Evolutionary conservation across 2,329 filamentous ascomycete species (phyloP).

Genomic region (Fusarium coffeatum): DNA sequence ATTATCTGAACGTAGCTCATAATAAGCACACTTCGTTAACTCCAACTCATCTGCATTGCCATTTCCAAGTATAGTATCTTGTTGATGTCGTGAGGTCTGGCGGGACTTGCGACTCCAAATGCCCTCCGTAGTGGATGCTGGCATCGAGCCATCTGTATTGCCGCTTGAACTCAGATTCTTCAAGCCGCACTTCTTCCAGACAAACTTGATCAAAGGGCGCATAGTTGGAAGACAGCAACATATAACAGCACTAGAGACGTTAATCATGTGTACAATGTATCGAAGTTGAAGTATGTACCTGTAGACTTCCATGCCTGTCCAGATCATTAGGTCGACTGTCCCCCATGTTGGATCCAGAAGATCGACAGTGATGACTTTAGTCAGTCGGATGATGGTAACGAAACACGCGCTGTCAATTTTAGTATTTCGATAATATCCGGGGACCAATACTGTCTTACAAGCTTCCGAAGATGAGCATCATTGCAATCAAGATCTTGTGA

Average conservation of each 20-base stretch:
- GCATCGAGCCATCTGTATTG: neutral
- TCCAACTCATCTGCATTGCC: neutral
- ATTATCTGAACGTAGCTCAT: neutral
- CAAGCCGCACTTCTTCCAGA: neutral
- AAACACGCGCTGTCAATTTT: neutral
- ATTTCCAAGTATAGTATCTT: neutral
- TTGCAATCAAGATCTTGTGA: slow-evolving; percentile 11
- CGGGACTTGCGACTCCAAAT: neutral
- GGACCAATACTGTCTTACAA: neutral
- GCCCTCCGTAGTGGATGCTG: neutral
- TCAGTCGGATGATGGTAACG: slow-evolving; percentile 8
- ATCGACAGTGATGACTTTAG: slow-evolving; percentile 3
- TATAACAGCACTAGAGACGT: neutral
- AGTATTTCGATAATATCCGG: neutral
- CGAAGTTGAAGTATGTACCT: neutral
- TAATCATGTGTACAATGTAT: accelerated
- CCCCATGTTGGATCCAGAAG: slow-evolving; percentile 7
- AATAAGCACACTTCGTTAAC: neutral
- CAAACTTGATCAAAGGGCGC: neutral
- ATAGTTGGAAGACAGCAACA: slow-evolving; percentile 2
- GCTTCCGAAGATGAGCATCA: slow-evolving; percentile 9
- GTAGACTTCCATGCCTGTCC: slow-evolving; percentile 15
- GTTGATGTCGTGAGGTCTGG: neutral
- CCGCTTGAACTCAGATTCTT: neutral
- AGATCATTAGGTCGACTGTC: slow-evolving; percentile 7